Evolutionary conservation across 1,284 basidiomycete species (phyloP), one percentile per base, ranked within the genome.

Genomic region (Ceratobasidium sp.): DNA sequence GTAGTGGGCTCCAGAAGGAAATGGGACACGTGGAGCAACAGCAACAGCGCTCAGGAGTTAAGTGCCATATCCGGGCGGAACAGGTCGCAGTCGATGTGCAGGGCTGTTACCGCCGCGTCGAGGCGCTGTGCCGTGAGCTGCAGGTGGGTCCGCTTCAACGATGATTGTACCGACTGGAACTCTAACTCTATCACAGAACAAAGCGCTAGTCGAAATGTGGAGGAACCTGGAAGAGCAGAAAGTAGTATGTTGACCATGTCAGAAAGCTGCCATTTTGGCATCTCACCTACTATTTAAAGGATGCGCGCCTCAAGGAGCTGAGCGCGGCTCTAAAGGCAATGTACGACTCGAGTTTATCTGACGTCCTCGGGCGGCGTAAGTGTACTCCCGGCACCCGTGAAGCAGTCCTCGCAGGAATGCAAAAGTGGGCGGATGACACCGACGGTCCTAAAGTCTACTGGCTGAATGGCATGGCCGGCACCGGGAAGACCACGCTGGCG

Each of bases 381-480:
- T 55, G 52, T 21, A 55, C 52, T 16, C 14, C n/a, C n/a, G 26
- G 26, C 14, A 55, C 52, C 21, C 52, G 28, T 16, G 26, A n/a
- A 6, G 23, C 14, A 6, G 23, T 55, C 23, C 28, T 55, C 2
- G 18, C 8, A 21, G 21, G 7, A 6, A 23, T 55, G 14, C 23
- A 28, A 7, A 8, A 28, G 14, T 55, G 52, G 52, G 21, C 28
- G 23, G 21, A 55, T 21, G 23, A 55, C 26, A 6, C 52, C 28
- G 26, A 55, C 28, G 18, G 21, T 16, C 52, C 52, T 7, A 55
- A 32, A 7, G 52, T 55, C 4, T 55, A 28, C 52, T 55, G 52
- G 52, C n/a, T 55, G 52, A 58, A 58, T 21, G 55, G 55, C 55
- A 58, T 58, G 55, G 55, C 55, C 32, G 55, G 55, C 8, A 58